Percentiles rank a stretch among this genome's conserved stretches.
Conservation (phyloP, 2,329 filamentous ascomycete species). For the Penicillium italicum region DNA sequence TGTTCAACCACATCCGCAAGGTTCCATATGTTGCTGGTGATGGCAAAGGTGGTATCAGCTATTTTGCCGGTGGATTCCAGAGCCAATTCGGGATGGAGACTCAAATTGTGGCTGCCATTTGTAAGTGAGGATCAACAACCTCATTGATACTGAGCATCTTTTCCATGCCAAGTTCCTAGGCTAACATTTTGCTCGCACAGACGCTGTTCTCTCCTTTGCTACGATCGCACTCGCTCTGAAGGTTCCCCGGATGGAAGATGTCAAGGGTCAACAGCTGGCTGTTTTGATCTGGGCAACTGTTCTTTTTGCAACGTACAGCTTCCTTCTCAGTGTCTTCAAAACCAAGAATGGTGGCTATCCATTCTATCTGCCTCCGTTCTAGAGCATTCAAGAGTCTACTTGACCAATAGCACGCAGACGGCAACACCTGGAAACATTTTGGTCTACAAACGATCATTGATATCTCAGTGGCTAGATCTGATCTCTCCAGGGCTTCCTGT, state of each 20-base stretch:
- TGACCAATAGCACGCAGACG: not conserved
- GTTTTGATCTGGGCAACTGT: conserved; percentile 75
- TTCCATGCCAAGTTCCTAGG: conserved; percentile 1
- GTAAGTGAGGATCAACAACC: conserved; percentile 55
- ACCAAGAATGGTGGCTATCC: conserved; percentile 94
- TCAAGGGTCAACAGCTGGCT: conserved; percentile 72
- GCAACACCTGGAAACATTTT: not conserved
- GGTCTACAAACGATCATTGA: not conserved
- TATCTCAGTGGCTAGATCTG: not conserved
- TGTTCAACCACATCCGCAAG: conserved; percentile 99
- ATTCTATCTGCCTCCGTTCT: conserved; percentile 90
- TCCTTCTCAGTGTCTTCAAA: conserved; percentile 88
- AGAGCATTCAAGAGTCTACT: conserved; percentile 55
- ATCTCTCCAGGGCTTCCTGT: not conserved
- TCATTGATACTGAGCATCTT: not conserved
- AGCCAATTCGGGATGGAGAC: conserved; percentile 93
- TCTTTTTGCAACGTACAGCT: conserved; percentile 83
- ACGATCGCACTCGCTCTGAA: conserved; percentile 88
- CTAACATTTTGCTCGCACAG: conserved; percentile 41
- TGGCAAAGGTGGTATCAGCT: conserved; percentile 78
- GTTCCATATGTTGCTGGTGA: conserved; percentile 88
- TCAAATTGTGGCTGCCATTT: conserved; percentile 88
- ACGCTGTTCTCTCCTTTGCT: conserved; percentile 79
- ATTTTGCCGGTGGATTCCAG: conserved; percentile 89
- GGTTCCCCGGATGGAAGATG: conserved; percentile 79